phyloP scores from a whole-genome alignment of 2,329 filamentous ascomycete genomes.

The Scleromitrula shiraiana region DNA sequence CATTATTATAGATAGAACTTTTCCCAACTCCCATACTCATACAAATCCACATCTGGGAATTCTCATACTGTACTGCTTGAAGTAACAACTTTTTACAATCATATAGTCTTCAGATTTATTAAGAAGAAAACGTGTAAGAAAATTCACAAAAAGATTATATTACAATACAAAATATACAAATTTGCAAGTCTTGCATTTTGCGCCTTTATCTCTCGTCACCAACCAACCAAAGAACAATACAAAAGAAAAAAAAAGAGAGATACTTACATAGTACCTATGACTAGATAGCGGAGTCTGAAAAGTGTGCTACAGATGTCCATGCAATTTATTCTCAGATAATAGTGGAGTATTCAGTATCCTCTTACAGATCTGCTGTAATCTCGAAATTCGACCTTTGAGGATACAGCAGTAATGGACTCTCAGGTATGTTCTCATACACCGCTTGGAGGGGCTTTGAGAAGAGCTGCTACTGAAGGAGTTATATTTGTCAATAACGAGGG shows the following conservation, averaged over 20 bases:
- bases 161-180: not conserved
- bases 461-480: not conserved
- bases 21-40: too few species aligned
- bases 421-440: slow-evolving; percentile 23
- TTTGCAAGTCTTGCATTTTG: not conserved
- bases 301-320: slow-evolving; percentile 24
- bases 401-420: slow-evolving; percentile 25
- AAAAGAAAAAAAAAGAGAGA: slow-evolving; percentile 9
- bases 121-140: too few species aligned
- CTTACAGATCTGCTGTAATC: slow-evolving; percentile 1
- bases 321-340: slow-evolving; percentile 15
- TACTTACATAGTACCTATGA: slow-evolving; percentile 20
- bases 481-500: not conserved
- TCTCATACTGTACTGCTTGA: too few species aligned
- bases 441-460: not conserved
- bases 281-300: slow-evolving; percentile 21
- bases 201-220: slow-evolving; percentile 9
- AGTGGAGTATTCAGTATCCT: slow-evolving; percentile 15
- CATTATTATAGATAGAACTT: slow-evolving; percentile 8
- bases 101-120: not conserved
- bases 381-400: slow-evolving; percentile 8
- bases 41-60: too few species aligned
- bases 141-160: not conserved
- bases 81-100: not conserved
- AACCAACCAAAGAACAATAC: slow-evolving; percentile 5